Evolutionary conservation across 2,329 filamentous ascomycete genomes (phyloP), one percentile per base, ranked within the genome.

Genomic region (Zymoseptoria pseudotritici): DNA sequence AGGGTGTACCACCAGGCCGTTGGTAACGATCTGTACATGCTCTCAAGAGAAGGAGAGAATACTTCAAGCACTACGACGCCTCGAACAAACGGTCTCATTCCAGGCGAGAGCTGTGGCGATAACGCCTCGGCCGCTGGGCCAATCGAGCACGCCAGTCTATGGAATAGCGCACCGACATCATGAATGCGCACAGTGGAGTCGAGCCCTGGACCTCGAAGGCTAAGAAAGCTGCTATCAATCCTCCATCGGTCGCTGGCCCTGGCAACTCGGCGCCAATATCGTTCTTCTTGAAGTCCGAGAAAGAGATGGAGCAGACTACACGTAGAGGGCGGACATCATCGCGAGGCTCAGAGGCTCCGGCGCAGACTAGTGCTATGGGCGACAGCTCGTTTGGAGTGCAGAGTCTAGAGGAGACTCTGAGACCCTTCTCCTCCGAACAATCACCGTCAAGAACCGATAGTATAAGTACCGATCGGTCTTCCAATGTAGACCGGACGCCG

Each of bases 211-310:
- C 54, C 31, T 9, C 29, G 19, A 66, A 65, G 60, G 58, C 55
- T 22, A 69, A 67, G 62, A 67, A 61, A 54, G 55, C 56, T 20
- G 56, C 56, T n/a, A 55, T 57, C 22, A 42, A 55, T 17, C 63
- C 62, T 4, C 53, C 61, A 21, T 50, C 50, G 3, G 54, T 29
- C 36, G 36, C 11, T 4, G 17, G 36, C 36, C 71, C 72, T 67
- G 71, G 71, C 65, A 70, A 67, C 66, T 67, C 71, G 59, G 74
- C 75, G 61, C 82, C 82, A 50, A 81, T 81, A 55, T 82, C 81
- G 56, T 86, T 86, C 77, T 85, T 86, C 71, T 75, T 87, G 62
- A 77, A 80, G 62, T 82, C 79, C 64, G 81, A 80, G 66, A 75
- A 77, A 60, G 78, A 81, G 56, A 71, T 80, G 66, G 76, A 82